Percentiles rank a stretch among this genome's conserved stretches.
Evolutionary conservation across 2,329 filamentous ascomycete genomes (phyloP).

Genomic region (Microdochium paspali): DNA sequence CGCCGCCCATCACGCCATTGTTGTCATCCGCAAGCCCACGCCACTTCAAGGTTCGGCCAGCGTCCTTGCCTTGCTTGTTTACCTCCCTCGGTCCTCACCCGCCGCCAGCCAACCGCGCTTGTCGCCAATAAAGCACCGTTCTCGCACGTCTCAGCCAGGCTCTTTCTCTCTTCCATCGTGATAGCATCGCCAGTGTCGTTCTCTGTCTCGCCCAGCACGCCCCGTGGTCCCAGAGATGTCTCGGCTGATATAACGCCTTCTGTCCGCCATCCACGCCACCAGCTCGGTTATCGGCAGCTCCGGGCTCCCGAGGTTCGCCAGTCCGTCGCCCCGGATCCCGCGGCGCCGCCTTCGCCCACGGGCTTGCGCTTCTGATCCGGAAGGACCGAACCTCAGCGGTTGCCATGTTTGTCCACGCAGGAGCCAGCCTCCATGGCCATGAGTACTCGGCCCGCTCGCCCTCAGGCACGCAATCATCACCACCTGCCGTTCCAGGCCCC

Average conservation of each 20-base stretch:
- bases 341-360: background rate
- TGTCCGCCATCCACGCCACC: background rate
- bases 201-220: background rate
- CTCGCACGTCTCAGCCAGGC: background rate
- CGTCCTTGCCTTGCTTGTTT: no score
- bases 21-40: no score
- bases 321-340: background rate
- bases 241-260: background rate
- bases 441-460: conserved; percentile 38
- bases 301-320: background rate
- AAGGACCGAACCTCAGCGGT: background rate
- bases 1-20: no score
- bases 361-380: background rate
- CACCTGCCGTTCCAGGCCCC: conserved; percentile 16
- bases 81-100: no score
- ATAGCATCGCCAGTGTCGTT: background rate
- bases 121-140: no score
- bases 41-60: no score
- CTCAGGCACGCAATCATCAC: conserved; percentile 20
- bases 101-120: no score
- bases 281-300: background rate
- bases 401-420: conserved; percentile 50
- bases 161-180: background rate
- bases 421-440: conserved; percentile 50
- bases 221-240: background rate